Evolutionary conservation across 306 rosid species (phyloP).

Genomic region (Cajanus cajan): DNA sequence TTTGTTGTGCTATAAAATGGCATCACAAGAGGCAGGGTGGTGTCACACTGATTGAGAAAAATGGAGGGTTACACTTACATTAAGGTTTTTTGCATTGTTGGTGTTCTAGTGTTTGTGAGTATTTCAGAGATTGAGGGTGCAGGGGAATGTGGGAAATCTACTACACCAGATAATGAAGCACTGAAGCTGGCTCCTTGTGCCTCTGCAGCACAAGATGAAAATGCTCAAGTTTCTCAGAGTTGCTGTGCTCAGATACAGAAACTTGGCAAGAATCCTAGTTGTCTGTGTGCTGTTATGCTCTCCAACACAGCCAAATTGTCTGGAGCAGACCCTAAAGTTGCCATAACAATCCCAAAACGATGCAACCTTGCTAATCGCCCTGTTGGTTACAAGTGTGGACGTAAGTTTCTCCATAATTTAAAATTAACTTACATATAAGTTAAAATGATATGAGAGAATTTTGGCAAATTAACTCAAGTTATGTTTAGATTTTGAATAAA

Average conservation of each 20-base stretch:
- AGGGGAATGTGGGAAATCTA: constrained; percentile 50
- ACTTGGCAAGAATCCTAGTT: constrained; percentile 42
- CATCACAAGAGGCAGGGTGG: background rate
- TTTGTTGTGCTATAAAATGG: constrained; percentile 33
- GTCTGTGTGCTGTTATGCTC: constrained; percentile 55
- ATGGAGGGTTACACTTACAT: constrained; percentile 29
- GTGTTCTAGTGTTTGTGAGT: constrained; percentile 35
- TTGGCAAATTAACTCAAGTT: too few relatives aligned
- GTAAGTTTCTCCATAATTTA: constrained; percentile 18
- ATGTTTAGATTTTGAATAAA: too few relatives aligned
- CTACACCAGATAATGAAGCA: constrained; percentile 53
- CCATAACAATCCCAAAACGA: constrained; percentile 57
- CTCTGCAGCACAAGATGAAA: constrained; percentile 41
- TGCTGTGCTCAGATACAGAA: constrained; percentile 44
- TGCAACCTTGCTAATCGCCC: constrained; percentile 61
- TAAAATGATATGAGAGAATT: too few relatives aligned
- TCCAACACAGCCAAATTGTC: constrained; percentile 46
- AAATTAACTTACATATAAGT: too few relatives aligned
- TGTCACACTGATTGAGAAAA: background rate
- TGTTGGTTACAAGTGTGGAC: constrained; percentile 58
- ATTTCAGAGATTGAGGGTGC: constrained; percentile 38
- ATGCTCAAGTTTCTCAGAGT: constrained; percentile 41
- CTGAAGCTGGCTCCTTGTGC: constrained; percentile 50
- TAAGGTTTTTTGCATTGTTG: constrained; percentile 39
- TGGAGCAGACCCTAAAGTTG: constrained; percentile 37